Evolutionary conservation across 2,329 filamentous ascomycete genomes (phyloP).

Genomic region (Cercospora canescens): DNA sequence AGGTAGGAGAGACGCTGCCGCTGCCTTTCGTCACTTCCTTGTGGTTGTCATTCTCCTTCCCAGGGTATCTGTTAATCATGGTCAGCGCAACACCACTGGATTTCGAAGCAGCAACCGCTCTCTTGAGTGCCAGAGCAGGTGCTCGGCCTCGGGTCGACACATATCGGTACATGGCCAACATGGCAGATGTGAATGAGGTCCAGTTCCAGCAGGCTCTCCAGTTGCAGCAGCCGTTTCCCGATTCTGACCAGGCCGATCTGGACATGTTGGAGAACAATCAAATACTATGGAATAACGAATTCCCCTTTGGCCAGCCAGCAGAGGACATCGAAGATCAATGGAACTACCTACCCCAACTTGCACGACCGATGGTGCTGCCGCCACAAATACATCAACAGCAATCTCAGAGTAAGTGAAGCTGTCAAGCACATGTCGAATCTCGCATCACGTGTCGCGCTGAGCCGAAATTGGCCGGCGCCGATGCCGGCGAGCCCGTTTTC

Average conservation of each 20-base stretch:
- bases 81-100: constrained; percentile 1
- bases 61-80: not conserved
- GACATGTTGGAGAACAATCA: not conserved
- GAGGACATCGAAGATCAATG: not conserved
- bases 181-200: not conserved
- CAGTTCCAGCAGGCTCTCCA: not conserved
- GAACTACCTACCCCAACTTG: not conserved
- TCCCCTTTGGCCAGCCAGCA: not conserved
- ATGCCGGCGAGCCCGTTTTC: constrained; percentile 5
- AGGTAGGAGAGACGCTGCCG: not conserved
- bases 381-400: not conserved
- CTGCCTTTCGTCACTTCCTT: not conserved
- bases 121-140: not conserved
- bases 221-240: not conserved
- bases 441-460: not conserved
- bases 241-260: not conserved
- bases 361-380: not conserved
- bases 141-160: not conserved
- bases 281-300: not conserved
- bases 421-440: not conserved
- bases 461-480: constrained; percentile 3
- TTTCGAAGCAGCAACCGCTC: constrained; percentile 1
- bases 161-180: constrained; percentile 1
- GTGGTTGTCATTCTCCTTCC: not conserved
- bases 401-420: not conserved